Evolutionary conservation across 768 basidiomycete genomes (phyloP), one percentile per base, ranked within the genome.

Genomic region (Galerina sulciceps): DNA sequence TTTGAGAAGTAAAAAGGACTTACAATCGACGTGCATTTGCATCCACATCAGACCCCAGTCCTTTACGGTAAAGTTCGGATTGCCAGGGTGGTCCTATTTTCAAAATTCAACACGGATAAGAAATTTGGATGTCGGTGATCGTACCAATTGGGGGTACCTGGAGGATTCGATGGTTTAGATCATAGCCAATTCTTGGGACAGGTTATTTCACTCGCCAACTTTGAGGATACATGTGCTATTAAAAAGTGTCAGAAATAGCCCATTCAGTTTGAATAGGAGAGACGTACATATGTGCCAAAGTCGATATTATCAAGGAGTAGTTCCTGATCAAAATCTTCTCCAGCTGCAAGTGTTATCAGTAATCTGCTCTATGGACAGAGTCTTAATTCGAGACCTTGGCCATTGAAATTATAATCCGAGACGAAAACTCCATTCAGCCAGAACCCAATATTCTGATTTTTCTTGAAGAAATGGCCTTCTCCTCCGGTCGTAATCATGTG

Each of bases 41-140:
- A 89, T 87, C 87, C 87, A 89, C 14, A 75, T 71, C 10, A 80
- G 71, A n/a, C 85, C 85, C 82, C 82, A 87, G 17, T 67, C 69
- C 55, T 80, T 76, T 37, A 79, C 69, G 10, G 78, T 76, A 64
- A 79, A 83, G 59, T 83, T 82, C 2, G 80, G 78, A 4, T 31
- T 31, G 26, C 79, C 80, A 2, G 83, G 80, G 53, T 67, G 73
- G 55, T 81, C 78, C 81, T 82, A 37, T 11, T 42, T 13, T 38
- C 17, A n/a, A 22, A 17, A 23, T 14, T 15, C 3, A 22, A 22
- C 23, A 44, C 40, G 15, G 10, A 35, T 31, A 31, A 31, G n/a
- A n/a, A 31, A 8, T 31, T 5, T 31, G 26, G 8, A 31, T 31
- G 4, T 8, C 26, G 37, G 13, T 10, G 20, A 38, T 59, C 71